These are phyloP conservation scores for Yamadazyma oceani DNA, from an alignment of 1,139 yeast species.

Conservation along the genomic window DNA sequence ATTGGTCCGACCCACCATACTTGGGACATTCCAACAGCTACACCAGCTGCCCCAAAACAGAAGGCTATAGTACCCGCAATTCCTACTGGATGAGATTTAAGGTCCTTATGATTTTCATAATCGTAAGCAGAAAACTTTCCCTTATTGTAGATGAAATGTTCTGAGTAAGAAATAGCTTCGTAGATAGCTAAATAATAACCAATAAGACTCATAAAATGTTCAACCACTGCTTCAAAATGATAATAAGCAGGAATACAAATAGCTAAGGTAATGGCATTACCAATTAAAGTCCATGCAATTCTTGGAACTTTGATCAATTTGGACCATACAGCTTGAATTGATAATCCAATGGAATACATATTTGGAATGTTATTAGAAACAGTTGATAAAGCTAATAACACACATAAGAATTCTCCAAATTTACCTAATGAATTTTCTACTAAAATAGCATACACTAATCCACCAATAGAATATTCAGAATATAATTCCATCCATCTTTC, in stretches of 20 bases:
- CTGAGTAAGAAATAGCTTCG: constrained; percentile 64
- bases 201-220: constrained; percentile 81
- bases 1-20: constrained; percentile 77
- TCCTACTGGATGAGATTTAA: constrained; percentile 64
- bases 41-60: constrained; percentile 81
- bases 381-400: constrained; percentile 74
- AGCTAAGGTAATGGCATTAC: constrained; percentile 73
- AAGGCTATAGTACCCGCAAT: constrained; percentile 72
- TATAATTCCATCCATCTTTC: constrained; percentile 52
- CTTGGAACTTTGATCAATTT: constrained; percentile 71
- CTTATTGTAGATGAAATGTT: constrained; percentile 72
- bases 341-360: constrained; percentile 81
- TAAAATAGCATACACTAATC: constrained; percentile 70
- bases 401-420: constrained; percentile 86
- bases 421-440: constrained; percentile 81
- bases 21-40: constrained; percentile 82
- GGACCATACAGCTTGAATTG: constrained; percentile 80
- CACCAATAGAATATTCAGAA: constrained; percentile 64
- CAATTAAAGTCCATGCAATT: constrained; percentile 71
- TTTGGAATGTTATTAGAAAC: constrained; percentile 89
- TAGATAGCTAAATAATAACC: constrained; percentile 88
- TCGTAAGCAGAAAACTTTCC: constrained; percentile 60
- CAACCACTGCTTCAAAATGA: constrained; percentile 67
- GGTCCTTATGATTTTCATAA: constrained; percentile 56
- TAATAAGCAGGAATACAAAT: constrained; percentile 85